Conservation (phyloP, 129 eudicot genomes). For the Calendula officinalis region DNA sequence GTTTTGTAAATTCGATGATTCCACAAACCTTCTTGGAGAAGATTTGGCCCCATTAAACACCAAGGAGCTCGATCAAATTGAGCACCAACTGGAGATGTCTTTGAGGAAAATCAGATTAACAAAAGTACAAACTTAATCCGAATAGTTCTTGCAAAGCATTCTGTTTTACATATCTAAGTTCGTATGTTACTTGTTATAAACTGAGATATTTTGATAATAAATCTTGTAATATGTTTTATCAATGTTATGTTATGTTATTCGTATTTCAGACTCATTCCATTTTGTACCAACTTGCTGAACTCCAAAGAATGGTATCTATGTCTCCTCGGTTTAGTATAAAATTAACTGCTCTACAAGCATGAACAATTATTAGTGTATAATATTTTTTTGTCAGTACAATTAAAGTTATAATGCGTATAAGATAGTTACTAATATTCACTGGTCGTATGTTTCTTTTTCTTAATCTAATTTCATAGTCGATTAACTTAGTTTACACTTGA, state of each 20-base stretch:
- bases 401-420: too few relatives aligned
- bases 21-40: conserved; percentile 62
- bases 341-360: background rate
- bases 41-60: conserved; percentile 51
- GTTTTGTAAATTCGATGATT: too few relatives aligned
- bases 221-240: too few relatives aligned
- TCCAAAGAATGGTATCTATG: conserved; percentile 51
- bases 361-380: too few relatives aligned
- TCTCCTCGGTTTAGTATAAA: background rate
- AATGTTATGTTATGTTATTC: background rate
- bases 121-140: conserved; percentile 39
- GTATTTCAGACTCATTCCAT: conserved; percentile 56
- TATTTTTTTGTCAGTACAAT: too few relatives aligned
- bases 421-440: too few relatives aligned
- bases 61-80: conserved; percentile 56
- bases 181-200: background rate
- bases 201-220: background rate
- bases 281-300: conserved; percentile 57
- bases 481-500: too few relatives aligned
- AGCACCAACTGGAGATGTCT: conserved; percentile 52
- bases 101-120: conserved; percentile 59
- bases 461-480: too few relatives aligned
- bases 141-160: background rate
- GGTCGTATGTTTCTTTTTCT: too few relatives aligned
- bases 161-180: background rate